Evolutionary conservation across 495 filamentous ascomycete genomes (phyloP), one percentile per base, ranked within the genome.

Genomic region (Tetracladium setigerum): DNA sequence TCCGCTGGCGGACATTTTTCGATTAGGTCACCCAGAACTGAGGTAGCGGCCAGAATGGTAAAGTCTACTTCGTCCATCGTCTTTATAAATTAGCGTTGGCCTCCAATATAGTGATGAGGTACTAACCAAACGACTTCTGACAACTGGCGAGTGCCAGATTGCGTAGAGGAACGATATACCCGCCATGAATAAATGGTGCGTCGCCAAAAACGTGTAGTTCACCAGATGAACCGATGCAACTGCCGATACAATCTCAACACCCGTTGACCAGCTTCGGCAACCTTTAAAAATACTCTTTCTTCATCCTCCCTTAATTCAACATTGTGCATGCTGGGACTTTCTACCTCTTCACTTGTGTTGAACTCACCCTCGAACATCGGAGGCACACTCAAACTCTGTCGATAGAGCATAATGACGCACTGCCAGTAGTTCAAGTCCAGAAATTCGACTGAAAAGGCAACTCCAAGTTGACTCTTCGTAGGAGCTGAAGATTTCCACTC

Each of bases 371-470:
- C 87, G 44, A 95, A 77, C 47, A 86, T 74, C 4, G 83, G 78
- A 11, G 90, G 90, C n/a, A 91, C 87, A 15, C 85, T 86, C 39
- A 97, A 67, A 58, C 87, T 91, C 57, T 95, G 91, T 45, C 90
- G 75, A 62, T 96, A 97, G 3, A 97, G 77, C 87, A 95, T 86
- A 53, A 97, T 94, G 44, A 96, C 79, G n/a, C 89, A 86, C 63
- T 97, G 91, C 88, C 89, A 97, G 61, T 96, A 97, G 60, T 97
- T 97, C 40, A 97, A 65, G 50, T 95, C 87, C 5, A 96, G 69
- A 53, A 96, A 90, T 40, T 94, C 80, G 8, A 84, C 78, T 5
- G 83, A 84, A 62, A 97, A 96, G 7, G 78, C 76, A 17, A 97
- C 91, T 8, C 89, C 89, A 0, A 84, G 94, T 24, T 94, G 82